Conservation (phyloP, 2,329 filamentous ascomycete genomes). For the Pseudocercospora crystallina region DNA sequence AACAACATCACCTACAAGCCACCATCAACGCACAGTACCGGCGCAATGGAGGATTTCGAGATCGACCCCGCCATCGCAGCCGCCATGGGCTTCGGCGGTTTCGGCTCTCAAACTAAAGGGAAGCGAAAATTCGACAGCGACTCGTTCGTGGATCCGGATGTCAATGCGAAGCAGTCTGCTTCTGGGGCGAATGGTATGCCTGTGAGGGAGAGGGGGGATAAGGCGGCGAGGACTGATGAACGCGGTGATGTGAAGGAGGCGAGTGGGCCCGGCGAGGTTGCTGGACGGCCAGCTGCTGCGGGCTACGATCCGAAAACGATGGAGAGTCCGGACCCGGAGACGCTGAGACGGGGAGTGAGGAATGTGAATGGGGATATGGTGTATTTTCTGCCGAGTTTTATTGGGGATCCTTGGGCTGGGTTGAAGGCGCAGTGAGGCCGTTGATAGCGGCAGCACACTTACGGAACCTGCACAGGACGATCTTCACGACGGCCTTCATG, state of each 20-base stretch:
- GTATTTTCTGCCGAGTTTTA: slow-evolving; percentile 68
- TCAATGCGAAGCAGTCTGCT: slow-evolving; percentile 36
- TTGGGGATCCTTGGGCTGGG: slow-evolving; percentile 68
- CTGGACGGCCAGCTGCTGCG: background rate
- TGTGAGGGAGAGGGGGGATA: slow-evolving; percentile 14
- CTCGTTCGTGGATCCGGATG: slow-evolving; percentile 46
- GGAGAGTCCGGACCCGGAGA: slow-evolving; percentile 33
- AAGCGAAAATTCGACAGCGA: slow-evolving; percentile 63
- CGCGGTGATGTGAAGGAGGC: background rate
- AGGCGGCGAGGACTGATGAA: background rate
- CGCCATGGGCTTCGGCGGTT: slow-evolving; percentile 72
- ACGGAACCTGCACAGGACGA: too few relatives aligned
- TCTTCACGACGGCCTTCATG: too few relatives aligned
- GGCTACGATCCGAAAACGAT: slow-evolving; percentile 8
- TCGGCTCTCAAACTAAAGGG: slow-evolving; percentile 65
- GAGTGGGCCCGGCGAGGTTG: background rate
- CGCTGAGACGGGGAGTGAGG: slow-evolving; percentile 41
- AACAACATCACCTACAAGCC: background rate
- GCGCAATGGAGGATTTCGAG: slow-evolving; percentile 34
- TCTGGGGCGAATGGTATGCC: slow-evolving; percentile 32
- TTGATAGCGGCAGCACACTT: too few relatives aligned
- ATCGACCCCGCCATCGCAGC: slow-evolving; percentile 60
- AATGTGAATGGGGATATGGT: slow-evolving; percentile 60
- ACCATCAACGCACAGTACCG: background rate
- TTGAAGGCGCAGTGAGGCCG: slow-evolving; percentile 34